A percentile compares a stretch with the other conserved stretches of the same genome.
Conservation (phyloP, 2,329 filamentous ascomycete species). For the Zymoseptoria passerinii region DNA sequence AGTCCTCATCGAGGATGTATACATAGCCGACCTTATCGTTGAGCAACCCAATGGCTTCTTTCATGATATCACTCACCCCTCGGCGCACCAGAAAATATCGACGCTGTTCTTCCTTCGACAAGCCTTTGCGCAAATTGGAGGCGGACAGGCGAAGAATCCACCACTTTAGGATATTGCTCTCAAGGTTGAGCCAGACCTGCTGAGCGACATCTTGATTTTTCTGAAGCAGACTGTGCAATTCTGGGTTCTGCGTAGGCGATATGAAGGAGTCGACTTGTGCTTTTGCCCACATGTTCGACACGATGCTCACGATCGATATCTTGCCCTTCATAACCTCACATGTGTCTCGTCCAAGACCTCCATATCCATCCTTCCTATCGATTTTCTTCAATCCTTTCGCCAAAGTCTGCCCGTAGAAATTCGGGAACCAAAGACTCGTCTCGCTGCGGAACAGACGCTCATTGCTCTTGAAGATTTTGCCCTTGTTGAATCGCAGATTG, state of each 20-base stretch:
- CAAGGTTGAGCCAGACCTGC: conserved; percentile 77
- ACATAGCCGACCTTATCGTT: conserved; percentile 92
- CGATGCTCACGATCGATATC: conserved; percentile 66
- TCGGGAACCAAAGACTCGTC: conserved; percentile 84
- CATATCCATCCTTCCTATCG: conserved; percentile 38
- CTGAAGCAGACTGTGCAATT: conserved; percentile 55
- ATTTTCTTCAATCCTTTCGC: conserved; percentile 61
- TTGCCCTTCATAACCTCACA: conserved; percentile 65
- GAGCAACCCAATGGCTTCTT: conserved; percentile 58
- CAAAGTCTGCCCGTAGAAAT: conserved; percentile 74
- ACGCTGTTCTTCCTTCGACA: conserved; percentile 44
- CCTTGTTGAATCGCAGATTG: conserved; percentile 71
- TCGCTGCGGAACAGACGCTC: conserved; percentile 76
- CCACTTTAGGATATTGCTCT: conserved; percentile 64
- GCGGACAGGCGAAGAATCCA: conserved; percentile 48
- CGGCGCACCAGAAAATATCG: conserved; percentile 53
- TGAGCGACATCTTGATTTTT: conserved; percentile 52
- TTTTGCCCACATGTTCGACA: conserved; percentile 79
- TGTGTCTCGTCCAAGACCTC: conserved; percentile 51
- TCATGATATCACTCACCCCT: conserved; percentile 48
- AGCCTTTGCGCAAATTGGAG: conserved; percentile 40
- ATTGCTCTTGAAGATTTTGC: conserved; percentile 86
- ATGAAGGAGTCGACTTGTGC: conserved; percentile 68
- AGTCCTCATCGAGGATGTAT: conserved; percentile 79
- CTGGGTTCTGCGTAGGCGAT: conserved; percentile 57